Base-by-base conservation (phyloP, 192 early-diverging fungal genomes). In the Mortierella antarctica region DNA sequence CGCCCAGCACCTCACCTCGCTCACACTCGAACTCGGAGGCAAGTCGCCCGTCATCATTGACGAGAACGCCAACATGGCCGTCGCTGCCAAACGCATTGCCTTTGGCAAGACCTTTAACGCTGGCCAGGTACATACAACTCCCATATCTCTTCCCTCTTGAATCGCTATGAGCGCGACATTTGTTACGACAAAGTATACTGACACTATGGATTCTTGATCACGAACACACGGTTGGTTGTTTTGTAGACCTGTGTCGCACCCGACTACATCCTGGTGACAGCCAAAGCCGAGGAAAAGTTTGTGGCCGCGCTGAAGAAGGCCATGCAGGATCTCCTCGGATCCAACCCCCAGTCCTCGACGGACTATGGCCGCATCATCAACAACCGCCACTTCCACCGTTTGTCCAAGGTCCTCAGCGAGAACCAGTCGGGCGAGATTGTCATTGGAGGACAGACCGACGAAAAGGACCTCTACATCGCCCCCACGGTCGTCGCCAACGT, bases 21-120 rank as follows among this genome's bases (percentile, higher is more conserved):
- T 96, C 14, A 92, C 95, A 42, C 89, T 99, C 50, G 98, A 98
- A 86, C 89, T 99, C 42, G 98, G 98, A 57, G 98, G 98, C 44
- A 99, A 99, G 76, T 86, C 86, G 15, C 93, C 93, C 10, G 87
- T 79, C 8, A 80, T 93, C 51, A 86, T 94, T 64, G 84, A 95
- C 82, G 71, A 88, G 73, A 84, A 95, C 84, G 73, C 83, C 9
- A 91, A 98, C 70, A 82, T 95, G 14, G 68, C 70, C 15, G 68
- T 90, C 7, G 85, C 86, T 23, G 94, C 94, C 17, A 90, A 89
- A 52, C 92, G 96, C 40, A 89, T 97, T 71, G 83, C 91, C 75
- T 98, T 92, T 90, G 93, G 91, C 58, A 99, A 98, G 85, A 84
- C 89, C 44, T 85, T 89, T 77, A 99, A 99, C 78, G 83, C 86